Conservation (phyloP, 2,329 filamentous ascomycete species). For the Didymella sp. region DNA sequence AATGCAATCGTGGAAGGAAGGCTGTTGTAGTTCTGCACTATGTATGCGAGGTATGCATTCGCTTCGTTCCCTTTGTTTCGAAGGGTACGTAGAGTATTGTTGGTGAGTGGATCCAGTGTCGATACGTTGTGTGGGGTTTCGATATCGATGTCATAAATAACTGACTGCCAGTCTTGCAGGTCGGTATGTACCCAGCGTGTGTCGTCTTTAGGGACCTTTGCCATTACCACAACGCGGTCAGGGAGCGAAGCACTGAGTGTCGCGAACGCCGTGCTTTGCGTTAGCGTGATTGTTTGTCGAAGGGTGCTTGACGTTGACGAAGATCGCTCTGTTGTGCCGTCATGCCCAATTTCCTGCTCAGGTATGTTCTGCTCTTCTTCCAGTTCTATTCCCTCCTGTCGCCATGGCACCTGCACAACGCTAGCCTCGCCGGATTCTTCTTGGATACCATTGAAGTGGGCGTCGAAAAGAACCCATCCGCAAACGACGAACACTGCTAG, state of each 20-base stretch:
- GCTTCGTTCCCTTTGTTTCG: constrained; percentile 35
- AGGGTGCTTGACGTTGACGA: constrained; percentile 2
- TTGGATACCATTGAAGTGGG: constrained; percentile 18
- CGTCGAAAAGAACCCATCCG: constrained; percentile 23
- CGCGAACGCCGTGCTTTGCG: constrained; percentile 14
- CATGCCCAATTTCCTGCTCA: constrained; percentile 15
- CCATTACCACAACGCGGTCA: constrained; percentile 31
- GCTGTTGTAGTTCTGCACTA: constrained; percentile 35
- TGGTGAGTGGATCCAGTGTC: constrained; percentile 26
- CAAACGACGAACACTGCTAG: constrained; percentile 25
- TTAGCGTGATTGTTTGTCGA: constrained; percentile 13
- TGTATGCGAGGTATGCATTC: constrained; percentile 35
- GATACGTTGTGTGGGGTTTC: constrained; percentile 24
- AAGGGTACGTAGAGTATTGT: constrained; percentile 26
- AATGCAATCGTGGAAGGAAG: constrained; percentile 34
- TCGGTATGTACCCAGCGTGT: constrained; percentile 30
- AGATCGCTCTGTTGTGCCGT: constrained; percentile 3
- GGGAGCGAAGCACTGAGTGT: constrained; percentile 18
- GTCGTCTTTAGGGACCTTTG: constrained; percentile 27
- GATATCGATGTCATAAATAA: constrained; percentile 47
- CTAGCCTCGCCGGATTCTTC: constrained; percentile 5
- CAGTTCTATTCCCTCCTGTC: constrained; percentile 18
- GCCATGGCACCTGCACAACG: constrained; percentile 18
- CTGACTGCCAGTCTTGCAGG: constrained; percentile 50
- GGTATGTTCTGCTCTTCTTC: constrained; percentile 21